Conservation (phyloP, 495 filamentous ascomycete species). For the Xylaria sp. region DNA sequence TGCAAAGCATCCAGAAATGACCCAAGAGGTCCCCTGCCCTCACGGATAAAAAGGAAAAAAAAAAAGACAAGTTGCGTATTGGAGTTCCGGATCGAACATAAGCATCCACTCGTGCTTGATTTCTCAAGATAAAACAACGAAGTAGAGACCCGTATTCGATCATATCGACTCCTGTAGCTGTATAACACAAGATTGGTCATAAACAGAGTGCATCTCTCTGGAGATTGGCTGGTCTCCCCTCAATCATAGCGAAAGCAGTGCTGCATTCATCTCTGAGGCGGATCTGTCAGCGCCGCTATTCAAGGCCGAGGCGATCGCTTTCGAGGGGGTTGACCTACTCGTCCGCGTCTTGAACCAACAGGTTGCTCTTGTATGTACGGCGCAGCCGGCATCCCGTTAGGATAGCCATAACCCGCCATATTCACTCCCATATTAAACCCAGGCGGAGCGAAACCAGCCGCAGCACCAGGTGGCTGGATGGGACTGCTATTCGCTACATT, state of each 20-base stretch:
- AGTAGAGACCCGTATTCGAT: conserved; percentile 19
- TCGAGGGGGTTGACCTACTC: conserved; percentile 55
- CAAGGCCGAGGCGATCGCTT: conserved; percentile 43
- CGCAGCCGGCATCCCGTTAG: conserved; percentile 50
- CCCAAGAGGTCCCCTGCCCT: conserved; percentile 36
- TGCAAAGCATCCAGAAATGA: conserved; percentile 30
- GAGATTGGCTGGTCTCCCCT: neutral
- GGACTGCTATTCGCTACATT: conserved; percentile 52
- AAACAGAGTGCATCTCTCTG: conserved; percentile 8
- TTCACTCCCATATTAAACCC: conserved; percentile 59
- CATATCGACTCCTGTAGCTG: conserved; percentile 39
- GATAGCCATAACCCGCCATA: conserved; percentile 54
- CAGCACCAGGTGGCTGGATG: conserved; percentile 48
- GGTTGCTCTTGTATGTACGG: conserved; percentile 57
- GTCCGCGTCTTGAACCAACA: conserved; percentile 58
- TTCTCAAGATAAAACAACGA: conserved; percentile 23
- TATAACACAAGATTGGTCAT: conserved; percentile 33
- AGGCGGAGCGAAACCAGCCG: conserved; percentile 50
- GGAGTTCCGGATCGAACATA: conserved; percentile 8
- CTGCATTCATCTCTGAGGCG: conserved; percentile 40
- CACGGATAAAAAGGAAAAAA: conserved; percentile 28
- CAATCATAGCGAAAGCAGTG: conserved; percentile 5
- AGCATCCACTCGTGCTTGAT: conserved; percentile 15
- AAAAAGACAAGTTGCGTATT: conserved; percentile 32
- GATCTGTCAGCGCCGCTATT: conserved; percentile 36